phyloP scores from a whole-genome alignment of 805 yeast species.

The Schizosaccharomyces octosporus region DNA sequence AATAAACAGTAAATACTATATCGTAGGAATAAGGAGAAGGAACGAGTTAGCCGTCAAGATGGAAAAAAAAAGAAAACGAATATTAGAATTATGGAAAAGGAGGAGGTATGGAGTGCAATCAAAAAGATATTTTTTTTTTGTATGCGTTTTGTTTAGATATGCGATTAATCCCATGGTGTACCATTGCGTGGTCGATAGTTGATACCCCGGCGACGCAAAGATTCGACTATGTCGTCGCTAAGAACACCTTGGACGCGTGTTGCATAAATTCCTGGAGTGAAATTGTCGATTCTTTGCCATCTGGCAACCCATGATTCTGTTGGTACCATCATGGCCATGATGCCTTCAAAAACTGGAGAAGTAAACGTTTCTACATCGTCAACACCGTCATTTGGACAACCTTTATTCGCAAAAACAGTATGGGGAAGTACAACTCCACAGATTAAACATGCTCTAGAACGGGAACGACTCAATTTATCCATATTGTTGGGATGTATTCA shows the following conservation, averaged over 20 bases:
- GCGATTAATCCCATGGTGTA: not conserved
- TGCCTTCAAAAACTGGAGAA: conserved; percentile 1
- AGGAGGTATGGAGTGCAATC: no score
- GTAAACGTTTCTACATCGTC: conserved; percentile 1
- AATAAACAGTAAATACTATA: no score
- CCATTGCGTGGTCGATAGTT: conserved; percentile 92
- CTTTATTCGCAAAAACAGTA: not conserved
- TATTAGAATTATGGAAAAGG: no score
- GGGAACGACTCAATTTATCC: not conserved
- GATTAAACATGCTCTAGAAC: not conserved
- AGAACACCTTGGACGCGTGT: conserved; percentile 77
- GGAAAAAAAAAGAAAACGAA: no score
- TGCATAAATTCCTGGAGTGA: conserved; percentile 24
- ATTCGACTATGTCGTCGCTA: conserved; percentile 62
- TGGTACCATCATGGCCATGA: conserved; percentile 1
- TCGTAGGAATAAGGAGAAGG: no score
- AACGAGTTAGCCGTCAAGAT: no score
- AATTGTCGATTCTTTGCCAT: conserved; percentile 3
- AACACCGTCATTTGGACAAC: conserved; percentile 1
- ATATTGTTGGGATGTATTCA: not conserved
- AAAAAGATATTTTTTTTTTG: no score
- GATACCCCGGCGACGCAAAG: conserved; percentile 48
- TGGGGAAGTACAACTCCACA: not conserved
- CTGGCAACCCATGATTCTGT: conserved; percentile 2
- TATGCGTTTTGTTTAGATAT: no score